These are phyloP conservation scores for Capsicum chinense DNA, from an alignment of 257 asterid genomes.

Conservation along the genomic window DNA sequence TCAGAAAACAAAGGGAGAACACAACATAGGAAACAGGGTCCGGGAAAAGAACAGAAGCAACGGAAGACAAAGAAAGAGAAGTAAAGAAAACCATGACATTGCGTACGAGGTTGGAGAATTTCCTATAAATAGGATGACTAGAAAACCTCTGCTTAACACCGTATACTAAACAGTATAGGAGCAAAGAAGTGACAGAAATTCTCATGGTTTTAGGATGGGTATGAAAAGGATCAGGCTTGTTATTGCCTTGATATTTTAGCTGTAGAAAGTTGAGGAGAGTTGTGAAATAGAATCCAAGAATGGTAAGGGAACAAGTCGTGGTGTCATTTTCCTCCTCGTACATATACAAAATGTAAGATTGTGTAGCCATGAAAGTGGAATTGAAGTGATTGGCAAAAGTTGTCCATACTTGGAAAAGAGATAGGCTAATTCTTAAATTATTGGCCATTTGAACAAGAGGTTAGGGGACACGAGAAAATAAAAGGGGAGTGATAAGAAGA, in stretches of 20 bases:
- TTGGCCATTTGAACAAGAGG: too few species aligned
- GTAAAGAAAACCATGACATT: background rate
- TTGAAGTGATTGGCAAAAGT: too few species aligned
- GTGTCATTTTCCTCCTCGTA: background rate
- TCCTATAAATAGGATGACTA: background rate
- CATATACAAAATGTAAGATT: background rate
- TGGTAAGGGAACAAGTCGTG: background rate
- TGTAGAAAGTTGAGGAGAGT: conserved; percentile 13
- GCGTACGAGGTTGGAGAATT: background rate
- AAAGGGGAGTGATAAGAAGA: too few species aligned
- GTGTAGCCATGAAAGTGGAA: background rate
- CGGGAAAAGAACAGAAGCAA: background rate
- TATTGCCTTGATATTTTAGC: conserved; percentile 26
- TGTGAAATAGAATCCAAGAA: conserved; percentile 5
- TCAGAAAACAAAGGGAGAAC: background rate
- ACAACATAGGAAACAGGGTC: background rate
- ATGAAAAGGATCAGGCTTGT: conserved; percentile 23
- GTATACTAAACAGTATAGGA: background rate
- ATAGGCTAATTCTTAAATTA: too few species aligned
- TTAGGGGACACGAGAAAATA: too few species aligned
- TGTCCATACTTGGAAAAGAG: too few species aligned
- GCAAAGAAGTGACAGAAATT: conserved; percentile 16
- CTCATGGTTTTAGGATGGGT: conserved; percentile 29
- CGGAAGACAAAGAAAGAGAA: background rate
- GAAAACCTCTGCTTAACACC: background rate